Evolutionary conservation across 257 asterid species (phyloP).

Genomic region (Solanum etuberosum): DNA sequence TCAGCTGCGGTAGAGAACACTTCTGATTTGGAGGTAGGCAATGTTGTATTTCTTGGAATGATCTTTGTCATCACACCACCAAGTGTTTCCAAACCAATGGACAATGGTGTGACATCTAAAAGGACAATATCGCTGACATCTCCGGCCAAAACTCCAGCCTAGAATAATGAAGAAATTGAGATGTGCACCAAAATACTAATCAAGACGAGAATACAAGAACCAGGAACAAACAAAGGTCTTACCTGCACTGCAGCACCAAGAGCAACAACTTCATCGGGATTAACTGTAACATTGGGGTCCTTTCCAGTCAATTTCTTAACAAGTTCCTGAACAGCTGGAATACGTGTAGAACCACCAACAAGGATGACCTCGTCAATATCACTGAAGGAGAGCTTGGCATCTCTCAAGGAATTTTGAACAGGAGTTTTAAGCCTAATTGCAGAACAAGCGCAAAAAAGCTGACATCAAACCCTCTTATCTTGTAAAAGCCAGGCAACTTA

Average conservation of each 20-base stretch:
- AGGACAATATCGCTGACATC: conserved; percentile 97
- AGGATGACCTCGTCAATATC: conserved; percentile 88
- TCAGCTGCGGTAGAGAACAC: conserved; percentile 99
- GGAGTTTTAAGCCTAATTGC: conserved; percentile 70
- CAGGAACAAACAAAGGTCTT: neutral
- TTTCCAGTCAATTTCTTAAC: conserved; percentile 87
- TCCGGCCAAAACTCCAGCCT: conserved; percentile 99
- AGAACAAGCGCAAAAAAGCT: neutral
- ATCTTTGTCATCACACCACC: conserved; percentile 99
- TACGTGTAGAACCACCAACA: conserved; percentile 97
- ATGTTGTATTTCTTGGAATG: conserved; percentile 82
- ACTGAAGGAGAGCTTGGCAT: conserved; percentile 83
- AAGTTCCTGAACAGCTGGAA: conserved; percentile 95
- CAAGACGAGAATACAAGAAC: neutral
- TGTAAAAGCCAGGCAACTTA: neutral
- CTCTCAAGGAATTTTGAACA: conserved; percentile 83
- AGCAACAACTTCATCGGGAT: conserved; percentile 98
- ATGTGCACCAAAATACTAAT: neutral
- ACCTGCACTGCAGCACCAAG: conserved; percentile 99
- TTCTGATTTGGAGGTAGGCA: conserved; percentile 95
- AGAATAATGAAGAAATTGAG: neutral
- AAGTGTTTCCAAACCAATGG: conserved; percentile 94
- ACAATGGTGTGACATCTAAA: conserved; percentile 83
- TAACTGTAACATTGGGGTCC: conserved; percentile 94
- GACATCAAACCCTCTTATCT: neutral